Conservation (phyloP, 495 filamentous ascomycete species). For the Cercophora newfieldiana region DNA sequence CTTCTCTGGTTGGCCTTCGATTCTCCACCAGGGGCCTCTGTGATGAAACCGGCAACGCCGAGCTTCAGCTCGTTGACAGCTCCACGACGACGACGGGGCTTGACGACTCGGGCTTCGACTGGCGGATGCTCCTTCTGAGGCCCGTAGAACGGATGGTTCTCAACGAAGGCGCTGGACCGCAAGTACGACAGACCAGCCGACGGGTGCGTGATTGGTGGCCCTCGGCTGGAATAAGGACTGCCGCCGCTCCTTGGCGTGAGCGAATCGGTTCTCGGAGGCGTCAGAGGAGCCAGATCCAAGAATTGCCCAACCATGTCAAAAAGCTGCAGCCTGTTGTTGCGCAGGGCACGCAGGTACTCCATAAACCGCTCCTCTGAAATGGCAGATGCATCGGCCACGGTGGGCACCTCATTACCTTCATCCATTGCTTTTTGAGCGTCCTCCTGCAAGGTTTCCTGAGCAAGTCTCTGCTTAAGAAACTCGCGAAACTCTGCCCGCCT, state of each 20-base stretch:
- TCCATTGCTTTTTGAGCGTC: constrained; percentile 48
- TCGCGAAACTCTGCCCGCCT: constrained; percentile 61
- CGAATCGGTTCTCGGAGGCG: constrained; percentile 7
- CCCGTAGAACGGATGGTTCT: constrained; percentile 82
- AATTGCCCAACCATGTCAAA: constrained; percentile 53
- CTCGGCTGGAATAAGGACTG: constrained; percentile 55
- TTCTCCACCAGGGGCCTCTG: constrained; percentile 30
- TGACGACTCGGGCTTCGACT: constrained; percentile 68
- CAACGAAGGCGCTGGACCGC: constrained; percentile 64
- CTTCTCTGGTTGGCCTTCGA: constrained; percentile 27
- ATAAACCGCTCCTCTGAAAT: constrained; percentile 62
- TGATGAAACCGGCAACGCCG: constrained; percentile 54
- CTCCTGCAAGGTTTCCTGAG: constrained; percentile 45
- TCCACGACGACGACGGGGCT: constrained; percentile 44
- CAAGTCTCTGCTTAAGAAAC: constrained; percentile 54
- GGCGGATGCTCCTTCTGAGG: constrained; percentile 65
- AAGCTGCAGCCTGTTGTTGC: constrained; percentile 49
- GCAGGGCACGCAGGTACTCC: constrained; percentile 59
- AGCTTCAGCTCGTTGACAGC: constrained; percentile 24
- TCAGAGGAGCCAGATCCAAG: constrained; percentile 54
- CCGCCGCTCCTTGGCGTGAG: constrained; percentile 2
- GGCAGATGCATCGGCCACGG: constrained; percentile 32
- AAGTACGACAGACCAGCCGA: constrained; percentile 87
- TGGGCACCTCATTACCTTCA: constrained; percentile 41
- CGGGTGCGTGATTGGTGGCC: constrained; percentile 84